Conservation (phyloP, 2,329 filamentous ascomycete species). For the Zasmidium angulare region DNA sequence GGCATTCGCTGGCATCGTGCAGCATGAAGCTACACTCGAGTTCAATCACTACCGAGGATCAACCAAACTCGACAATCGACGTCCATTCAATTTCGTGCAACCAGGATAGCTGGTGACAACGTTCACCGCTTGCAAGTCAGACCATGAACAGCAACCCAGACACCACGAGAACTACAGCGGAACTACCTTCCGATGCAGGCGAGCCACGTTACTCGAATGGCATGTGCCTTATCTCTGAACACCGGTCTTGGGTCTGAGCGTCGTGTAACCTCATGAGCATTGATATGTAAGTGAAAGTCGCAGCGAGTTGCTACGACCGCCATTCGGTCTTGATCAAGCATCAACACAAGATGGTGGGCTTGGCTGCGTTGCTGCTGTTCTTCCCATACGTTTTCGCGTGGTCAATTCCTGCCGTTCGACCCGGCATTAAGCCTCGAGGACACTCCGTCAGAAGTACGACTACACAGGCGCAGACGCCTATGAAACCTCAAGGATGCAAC, state of each 20-base stretch:
- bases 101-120: not conserved
- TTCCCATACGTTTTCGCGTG: not conserved
- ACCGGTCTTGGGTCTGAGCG: not conserved
- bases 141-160: not conserved
- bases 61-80: not conserved
- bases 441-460: not conserved
- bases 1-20: not conserved
- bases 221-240: not conserved
- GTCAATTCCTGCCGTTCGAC: constrained; percentile 8
- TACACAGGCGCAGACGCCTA: not conserved
- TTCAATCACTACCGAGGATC: not conserved
- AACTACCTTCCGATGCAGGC: not conserved
- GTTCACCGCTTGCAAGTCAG: not conserved
- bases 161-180: not conserved
- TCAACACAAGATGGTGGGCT: constrained; percentile 1
- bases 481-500: not conserved
- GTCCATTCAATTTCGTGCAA: not conserved
- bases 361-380: constrained; percentile 2
- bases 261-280: not conserved
- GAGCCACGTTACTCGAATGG: not conserved
- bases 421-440: constrained; percentile 10
- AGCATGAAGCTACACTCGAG: not conserved
- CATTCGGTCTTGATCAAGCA: not conserved
- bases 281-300: not conserved
- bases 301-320: not conserved